Base-by-base conservation (phyloP, 1,139 yeast genomes). In the Hanseniaspora uvarum region DNA sequence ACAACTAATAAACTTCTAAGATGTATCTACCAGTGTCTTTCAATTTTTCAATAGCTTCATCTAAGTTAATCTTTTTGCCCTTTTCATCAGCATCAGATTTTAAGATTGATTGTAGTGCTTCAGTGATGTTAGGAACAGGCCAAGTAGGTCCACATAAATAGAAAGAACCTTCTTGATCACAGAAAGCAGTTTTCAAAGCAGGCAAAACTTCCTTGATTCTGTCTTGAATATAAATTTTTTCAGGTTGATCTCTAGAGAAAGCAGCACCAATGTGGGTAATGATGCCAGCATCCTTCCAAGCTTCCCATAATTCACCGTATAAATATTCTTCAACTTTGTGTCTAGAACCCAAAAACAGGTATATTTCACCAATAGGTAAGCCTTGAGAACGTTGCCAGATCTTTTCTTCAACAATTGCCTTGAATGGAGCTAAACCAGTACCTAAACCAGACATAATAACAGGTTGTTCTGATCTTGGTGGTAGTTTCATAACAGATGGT, bases 141-240 rank as follows among this genome's bases (percentile, higher is more conserved):
- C 98, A 92, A 1, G 97, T 92, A 46, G 97, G 97, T 59, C 98
- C 98, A 80, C 98, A 92, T 66, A 92, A 77, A 72, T 92, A 92
- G 78, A 92, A 89, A 24, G 88, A 82, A 56, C 97, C 98, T 55
- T 83, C 73, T 70, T 88, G 78, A 57, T 73, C 72, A 48, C 83
- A 83, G 68, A 89, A 79, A 36, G 96, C 94, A 55, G 80, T 85
- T 55, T 86, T 84, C 69, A 92, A 76, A 38, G 78, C 82, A 56
- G 74, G 77, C 63, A 87, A 72, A 57, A 80, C 78, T 65, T 87
- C 88, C 65, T 89, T 79, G 66, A 92, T 89, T 68, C 84, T 83
- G 70, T 92, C 96, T 72, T 92, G 97, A 63, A 92, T 92, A 70
- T 92, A 92, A 60, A 92, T 82, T 77, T 92, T 92, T 68, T 87